Evolutionary conservation across 108 stramenopile species (phyloP).

Genomic region (Schizochytrium sp.): DNA sequence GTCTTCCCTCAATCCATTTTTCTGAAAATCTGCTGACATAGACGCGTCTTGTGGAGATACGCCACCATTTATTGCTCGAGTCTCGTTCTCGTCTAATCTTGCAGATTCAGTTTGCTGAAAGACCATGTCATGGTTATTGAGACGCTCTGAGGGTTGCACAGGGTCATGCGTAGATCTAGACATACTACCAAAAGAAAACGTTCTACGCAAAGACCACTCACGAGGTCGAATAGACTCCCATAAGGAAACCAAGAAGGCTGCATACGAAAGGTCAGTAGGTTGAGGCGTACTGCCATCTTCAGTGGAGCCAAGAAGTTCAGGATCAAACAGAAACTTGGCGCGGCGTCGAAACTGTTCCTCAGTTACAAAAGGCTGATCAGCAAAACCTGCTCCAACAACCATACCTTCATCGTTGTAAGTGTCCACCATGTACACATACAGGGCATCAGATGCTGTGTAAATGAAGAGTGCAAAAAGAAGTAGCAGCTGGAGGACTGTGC

Average conservation of each 20-base stretch:
- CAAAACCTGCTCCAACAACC: slow-evolving; percentile 46
- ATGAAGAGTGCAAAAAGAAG: slow-evolving; percentile 28
- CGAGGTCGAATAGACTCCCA: not conserved
- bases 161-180: too few relatives aligned
- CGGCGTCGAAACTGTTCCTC: slow-evolving; percentile 41
- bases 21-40: too few relatives aligned
- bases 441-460: slow-evolving; percentile 52
- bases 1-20: too few relatives aligned
- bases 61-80: too few relatives aligned
- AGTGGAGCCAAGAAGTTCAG: not conserved
- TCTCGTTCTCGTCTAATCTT: too few relatives aligned
- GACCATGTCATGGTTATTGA: too few relatives aligned
- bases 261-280: not conserved
- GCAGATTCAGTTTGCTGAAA: too few relatives aligned
- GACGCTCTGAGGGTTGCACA: too few relatives aligned
- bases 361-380: slow-evolving; percentile 23
- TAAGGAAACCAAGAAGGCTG: not conserved
- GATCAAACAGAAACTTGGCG: slow-evolving; percentile 28
- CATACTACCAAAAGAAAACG: too few relatives aligned
- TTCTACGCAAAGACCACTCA: too few relatives aligned
- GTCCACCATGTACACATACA: slow-evolving; percentile 57
- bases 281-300: not conserved
- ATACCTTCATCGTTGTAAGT: slow-evolving; percentile 43
- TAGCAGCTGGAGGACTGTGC: slow-evolving; percentile 24
- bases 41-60: too few relatives aligned